These are phyloP conservation scores for Plectranthus barbatus DNA, from an alignment of 257 asterid genomes.

Conservation along the genomic window DNA sequence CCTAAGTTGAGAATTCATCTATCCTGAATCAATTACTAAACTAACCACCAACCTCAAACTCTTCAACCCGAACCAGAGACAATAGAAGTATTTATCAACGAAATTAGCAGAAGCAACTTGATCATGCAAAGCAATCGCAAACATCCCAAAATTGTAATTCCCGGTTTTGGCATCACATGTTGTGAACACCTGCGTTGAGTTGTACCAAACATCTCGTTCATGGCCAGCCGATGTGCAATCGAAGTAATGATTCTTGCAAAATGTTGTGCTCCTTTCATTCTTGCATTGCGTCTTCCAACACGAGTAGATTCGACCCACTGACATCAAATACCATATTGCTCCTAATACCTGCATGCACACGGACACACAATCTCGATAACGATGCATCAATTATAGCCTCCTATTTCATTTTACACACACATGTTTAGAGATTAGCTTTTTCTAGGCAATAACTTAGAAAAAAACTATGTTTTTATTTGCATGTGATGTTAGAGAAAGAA, in stretches of 20 bases:
- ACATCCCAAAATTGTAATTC: conserved; percentile 56
- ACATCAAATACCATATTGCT: conserved; percentile 74
- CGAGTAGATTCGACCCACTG: conserved; percentile 59
- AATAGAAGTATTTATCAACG: conserved; percentile 55
- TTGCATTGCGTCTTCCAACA: conserved; percentile 66
- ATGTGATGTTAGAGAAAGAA: no score
- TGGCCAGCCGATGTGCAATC: conserved; percentile 33
- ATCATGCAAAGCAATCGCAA: conserved; percentile 47
- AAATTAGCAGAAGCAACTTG: conserved; percentile 46
- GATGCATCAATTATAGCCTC: no score
- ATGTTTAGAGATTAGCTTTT: no score
- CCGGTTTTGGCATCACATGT: conserved; percentile 31
- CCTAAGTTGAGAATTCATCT: no score
- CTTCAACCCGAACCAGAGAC: conserved; percentile 85
- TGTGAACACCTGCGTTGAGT: conserved; percentile 32
- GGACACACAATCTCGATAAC: no score
- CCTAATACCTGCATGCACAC: conserved; percentile 49
- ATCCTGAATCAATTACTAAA: no score
- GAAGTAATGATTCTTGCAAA: conserved; percentile 33
- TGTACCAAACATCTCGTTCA: conserved; percentile 34
- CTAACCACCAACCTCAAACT: conserved; percentile 71
- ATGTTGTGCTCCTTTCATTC: conserved; percentile 17
- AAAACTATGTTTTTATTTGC: no score
- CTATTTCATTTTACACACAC: no score
- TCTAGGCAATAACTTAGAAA: no score